A percentile compares a stretch with the other conserved stretches of the same genome.
These are phyloP conservation scores for Apiospora sp. DNA, from an alignment of 2,329 filamentous ascomycete species.

Conservation along the genomic window DNA sequence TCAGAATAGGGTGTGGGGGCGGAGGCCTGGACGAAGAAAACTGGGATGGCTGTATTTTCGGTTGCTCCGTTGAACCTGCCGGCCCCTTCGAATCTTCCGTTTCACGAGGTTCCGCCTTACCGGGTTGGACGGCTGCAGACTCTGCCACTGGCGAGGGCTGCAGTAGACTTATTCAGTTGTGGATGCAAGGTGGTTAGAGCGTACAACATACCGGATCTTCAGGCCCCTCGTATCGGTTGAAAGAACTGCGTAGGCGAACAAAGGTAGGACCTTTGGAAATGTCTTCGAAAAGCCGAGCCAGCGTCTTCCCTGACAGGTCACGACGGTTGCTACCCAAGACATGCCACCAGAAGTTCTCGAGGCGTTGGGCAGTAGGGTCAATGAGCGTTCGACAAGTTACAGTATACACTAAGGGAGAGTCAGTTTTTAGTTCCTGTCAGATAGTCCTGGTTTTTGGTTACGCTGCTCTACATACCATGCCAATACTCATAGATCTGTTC, in stretches of 20 bases:
- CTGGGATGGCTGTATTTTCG: slow-evolving; percentile 36
- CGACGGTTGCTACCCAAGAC: slow-evolving; percentile 67
- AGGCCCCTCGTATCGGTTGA: slow-evolving; percentile 59
- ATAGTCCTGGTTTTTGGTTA: neutral
- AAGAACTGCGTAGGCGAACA: slow-evolving; percentile 61
- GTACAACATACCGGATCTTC: slow-evolving; percentile 49
- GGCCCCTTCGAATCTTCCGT: slow-evolving; percentile 32
- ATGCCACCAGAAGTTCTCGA: slow-evolving; percentile 74
- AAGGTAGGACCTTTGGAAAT: slow-evolving; percentile 66
- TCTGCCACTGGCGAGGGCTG: slow-evolving; percentile 24
- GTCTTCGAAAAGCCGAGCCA: slow-evolving; percentile 64
- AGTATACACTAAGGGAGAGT: slow-evolving; percentile 59
- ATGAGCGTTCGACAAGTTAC: slow-evolving; percentile 65
- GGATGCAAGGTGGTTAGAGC: slow-evolving; percentile 32
- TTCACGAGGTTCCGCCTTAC: slow-evolving; percentile 26
- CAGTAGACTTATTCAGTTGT: slow-evolving; percentile 17
- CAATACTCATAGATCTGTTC: slow-evolving; percentile 64
- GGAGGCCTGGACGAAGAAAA: slow-evolving; percentile 56
- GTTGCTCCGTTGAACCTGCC: slow-evolving; percentile 11
- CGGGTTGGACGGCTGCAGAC: neutral
- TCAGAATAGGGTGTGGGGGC: slow-evolving; percentile 65
- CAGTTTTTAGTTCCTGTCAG: slow-evolving; percentile 26
- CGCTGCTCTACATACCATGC: slow-evolving; percentile 54
- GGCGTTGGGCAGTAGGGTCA: slow-evolving; percentile 68
- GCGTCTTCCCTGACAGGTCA: slow-evolving; percentile 58